Conservation (phyloP, 2,329 filamentous ascomycete species). For the Penicillium psychrosexuale region DNA sequence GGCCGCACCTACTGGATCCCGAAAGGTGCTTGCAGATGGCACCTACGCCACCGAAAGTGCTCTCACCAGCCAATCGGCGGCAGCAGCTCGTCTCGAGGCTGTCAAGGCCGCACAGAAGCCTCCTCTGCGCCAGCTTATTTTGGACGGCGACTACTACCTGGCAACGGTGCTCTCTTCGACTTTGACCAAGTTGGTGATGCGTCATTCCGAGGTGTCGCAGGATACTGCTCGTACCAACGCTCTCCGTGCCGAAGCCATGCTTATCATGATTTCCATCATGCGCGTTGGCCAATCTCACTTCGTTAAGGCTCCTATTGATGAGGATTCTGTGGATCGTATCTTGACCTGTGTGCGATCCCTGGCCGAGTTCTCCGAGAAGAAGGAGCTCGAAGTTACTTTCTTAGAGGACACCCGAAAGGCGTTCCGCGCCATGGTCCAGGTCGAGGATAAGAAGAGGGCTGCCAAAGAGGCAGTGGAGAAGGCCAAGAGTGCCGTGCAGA, state of each 20-base stretch:
- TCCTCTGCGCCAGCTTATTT: conserved; percentile 86
- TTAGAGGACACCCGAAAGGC: conserved; percentile 92
- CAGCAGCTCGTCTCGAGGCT: conserved; percentile 86
- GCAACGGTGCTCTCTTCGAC: conserved; percentile 94
- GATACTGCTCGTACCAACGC: conserved; percentile 88
- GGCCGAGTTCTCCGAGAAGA: conserved; percentile 83
- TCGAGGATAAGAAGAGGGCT: conserved; percentile 96
- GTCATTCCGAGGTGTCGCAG: conserved; percentile 86
- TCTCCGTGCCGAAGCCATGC: conserved; percentile 92
- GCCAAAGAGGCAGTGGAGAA: conserved; percentile 90
- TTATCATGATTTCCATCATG: conserved; percentile 99
- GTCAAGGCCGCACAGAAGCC: conserved; percentile 97
- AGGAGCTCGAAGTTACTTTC: conserved; percentile 88
- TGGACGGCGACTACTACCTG: conserved; percentile 96
- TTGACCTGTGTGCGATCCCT: conserved; percentile 96
- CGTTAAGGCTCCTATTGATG: conserved; percentile 93
- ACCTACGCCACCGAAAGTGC: conserved; percentile 97
- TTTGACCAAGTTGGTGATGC: conserved; percentile 95
- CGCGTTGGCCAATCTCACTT: conserved; percentile 98
- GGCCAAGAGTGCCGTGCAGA: conserved; percentile 89
- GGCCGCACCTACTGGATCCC: conserved; percentile 74
- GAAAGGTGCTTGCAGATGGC: conserved; percentile 90
- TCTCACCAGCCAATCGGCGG: conserved; percentile 85
- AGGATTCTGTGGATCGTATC: conserved; percentile 96
- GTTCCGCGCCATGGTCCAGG: conserved; percentile 94